Evolutionary conservation across 1,284 basidiomycete genomes (phyloP), one percentile per base, ranked within the genome.

Genomic region (Cutaneotrichosporon sp.): DNA sequence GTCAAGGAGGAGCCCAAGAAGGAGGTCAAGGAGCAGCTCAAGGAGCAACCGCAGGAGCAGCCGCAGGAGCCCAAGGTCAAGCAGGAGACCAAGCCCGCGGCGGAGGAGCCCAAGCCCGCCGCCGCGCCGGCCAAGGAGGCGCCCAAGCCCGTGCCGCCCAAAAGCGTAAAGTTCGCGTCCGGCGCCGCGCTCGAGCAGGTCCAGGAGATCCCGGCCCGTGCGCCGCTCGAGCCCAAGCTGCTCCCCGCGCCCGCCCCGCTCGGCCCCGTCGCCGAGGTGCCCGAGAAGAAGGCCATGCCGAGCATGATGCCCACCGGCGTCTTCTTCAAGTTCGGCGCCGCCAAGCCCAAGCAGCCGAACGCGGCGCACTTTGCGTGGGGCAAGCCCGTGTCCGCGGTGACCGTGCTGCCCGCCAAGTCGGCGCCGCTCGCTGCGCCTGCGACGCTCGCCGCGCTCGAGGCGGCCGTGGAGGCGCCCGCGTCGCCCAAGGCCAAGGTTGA

Each of bases 321-420:
- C 13, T 50, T 50, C 27, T 50, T 50, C 47, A 27, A 27, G 25
- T 50, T 50, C 14, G 47, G 47, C 25, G 47, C 27, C 1, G 25
- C 16, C 25, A 50, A 50, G 27, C 47, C 47, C 14, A 27, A 25
- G 18, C 13, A 50, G 14, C 47, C 47, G 14, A 27, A 13, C 47
- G 27, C 31, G 47, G 47, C 31, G 27, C 31, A 50, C 47, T 50
- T 50, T 29, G 13, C 47, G 25, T 50, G 47, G 47, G 47, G 13
- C 27, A 25, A 50, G 27, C 16, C 3, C 6, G 16, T 42, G 38
- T 18, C 38, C 9, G n/a, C n/a, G n/a, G n/a, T n/a, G n/a, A 42
- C 38, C 1, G 18, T 42, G 2, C 38, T 42, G 18, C 38, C 38
- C 1, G 38, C 38, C 8, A 42, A 42, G 38, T n/a, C 38, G 18